Conservation (phyloP, 2,329 filamentous ascomycete species). For the Dothistroma septosporum region DNA sequence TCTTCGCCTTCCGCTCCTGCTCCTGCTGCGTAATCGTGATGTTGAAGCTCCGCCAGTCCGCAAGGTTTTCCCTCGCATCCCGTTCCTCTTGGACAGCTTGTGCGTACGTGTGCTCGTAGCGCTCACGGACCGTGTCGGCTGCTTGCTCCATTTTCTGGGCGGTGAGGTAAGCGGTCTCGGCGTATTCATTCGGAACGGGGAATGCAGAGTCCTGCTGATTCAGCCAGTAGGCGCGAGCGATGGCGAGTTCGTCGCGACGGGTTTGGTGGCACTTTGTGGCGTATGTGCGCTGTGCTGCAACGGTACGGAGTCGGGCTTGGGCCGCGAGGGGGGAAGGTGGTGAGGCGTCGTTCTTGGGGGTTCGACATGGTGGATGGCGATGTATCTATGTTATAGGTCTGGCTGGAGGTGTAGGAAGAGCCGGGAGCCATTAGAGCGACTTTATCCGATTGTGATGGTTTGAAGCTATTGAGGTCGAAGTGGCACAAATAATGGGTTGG, state of each 20-base stretch:
- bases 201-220: background rate
- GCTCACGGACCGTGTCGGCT: background rate
- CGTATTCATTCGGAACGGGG: background rate
- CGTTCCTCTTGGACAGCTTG: background rate
- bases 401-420: background rate
- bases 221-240: background rate
- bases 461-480: background rate
- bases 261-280: background rate
- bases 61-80: background rate
- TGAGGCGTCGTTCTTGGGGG: background rate
- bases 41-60: background rate
- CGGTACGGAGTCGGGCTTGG: background rate
- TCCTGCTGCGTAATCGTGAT: background rate
- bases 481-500: background rate
- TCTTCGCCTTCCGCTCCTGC: background rate
- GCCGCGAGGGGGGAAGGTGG: background rate
- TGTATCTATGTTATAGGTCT: background rate
- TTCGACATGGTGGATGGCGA: background rate
- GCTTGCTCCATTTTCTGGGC: background rate
- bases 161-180: background rate
- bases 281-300: background rate
- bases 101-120: background rate
- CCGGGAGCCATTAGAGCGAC: background rate
- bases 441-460: background rate
- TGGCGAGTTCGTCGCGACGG: background rate